A percentile compares a stretch with the other conserved stretches of the same genome.
phyloP scores from a whole-genome alignment of 2,329 filamentous ascomycete genomes.

The Fusarium sp. region DNA sequence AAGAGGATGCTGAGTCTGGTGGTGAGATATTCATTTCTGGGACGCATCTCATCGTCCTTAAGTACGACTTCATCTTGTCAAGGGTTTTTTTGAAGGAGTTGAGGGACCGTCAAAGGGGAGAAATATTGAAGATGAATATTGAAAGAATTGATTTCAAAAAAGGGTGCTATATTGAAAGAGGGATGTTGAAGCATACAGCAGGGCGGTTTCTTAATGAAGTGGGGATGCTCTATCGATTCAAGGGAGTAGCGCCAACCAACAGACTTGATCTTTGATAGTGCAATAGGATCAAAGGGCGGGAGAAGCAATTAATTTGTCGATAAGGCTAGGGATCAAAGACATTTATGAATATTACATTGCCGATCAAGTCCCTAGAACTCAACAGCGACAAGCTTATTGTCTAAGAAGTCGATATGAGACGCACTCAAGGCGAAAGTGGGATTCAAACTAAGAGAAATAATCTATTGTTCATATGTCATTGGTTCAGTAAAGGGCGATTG shows the following conservation, averaged over 20 bases:
- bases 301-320: constrained; percentile 23
- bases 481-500: constrained; percentile 5
- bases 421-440: background rate
- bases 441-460: background rate
- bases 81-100: constrained; percentile 28
- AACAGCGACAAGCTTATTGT: background rate
- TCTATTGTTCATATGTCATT: constrained; percentile 10
- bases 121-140: constrained; percentile 32
- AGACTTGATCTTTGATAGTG: background rate
- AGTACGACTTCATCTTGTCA: constrained; percentile 36
- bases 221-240: constrained; percentile 19
- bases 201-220: constrained; percentile 19
- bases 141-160: background rate
- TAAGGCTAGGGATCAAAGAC: constrained; percentile 13
- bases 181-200: constrained; percentile 10
- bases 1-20: constrained; percentile 36
- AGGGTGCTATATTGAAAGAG: constrained; percentile 26
- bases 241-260: constrained; percentile 29
- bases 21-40: constrained; percentile 19
- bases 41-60: constrained; percentile 32
- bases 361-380: background rate
- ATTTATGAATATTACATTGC: constrained; percentile 17
- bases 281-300: constrained; percentile 30
- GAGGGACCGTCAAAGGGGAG: constrained; percentile 24
- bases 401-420: background rate